Evolutionary conservation across 2,329 filamentous ascomycete genomes (phyloP).

Genomic region (Hawksworthiomyces lignivorus): DNA sequence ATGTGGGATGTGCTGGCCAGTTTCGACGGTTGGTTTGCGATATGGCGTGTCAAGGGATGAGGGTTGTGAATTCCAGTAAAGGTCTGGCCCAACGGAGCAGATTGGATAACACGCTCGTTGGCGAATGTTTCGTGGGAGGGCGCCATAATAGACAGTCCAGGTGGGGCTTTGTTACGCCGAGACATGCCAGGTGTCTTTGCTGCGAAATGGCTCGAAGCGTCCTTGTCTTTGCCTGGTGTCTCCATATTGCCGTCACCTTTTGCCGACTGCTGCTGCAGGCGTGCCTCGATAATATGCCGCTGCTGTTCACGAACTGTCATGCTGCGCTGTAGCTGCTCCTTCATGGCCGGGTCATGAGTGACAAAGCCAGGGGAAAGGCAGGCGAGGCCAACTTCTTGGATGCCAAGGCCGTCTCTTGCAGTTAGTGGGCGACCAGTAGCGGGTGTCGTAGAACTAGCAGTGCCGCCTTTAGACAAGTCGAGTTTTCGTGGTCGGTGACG

Average conservation of each 20-base stretch:
- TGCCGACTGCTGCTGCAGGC: conserved; percentile 81
- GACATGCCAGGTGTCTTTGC: conserved; percentile 68
- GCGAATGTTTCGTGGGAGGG: conserved; percentile 89
- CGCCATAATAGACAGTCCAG: conserved; percentile 88
- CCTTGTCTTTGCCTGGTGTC: conserved; percentile 46
- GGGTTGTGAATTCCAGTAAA: conserved; percentile 86
- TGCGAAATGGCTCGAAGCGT: conserved; percentile 39
- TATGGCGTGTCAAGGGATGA: conserved; percentile 67
- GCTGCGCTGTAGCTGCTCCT: conserved; percentile 89
- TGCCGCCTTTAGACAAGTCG: conserved; percentile 62
- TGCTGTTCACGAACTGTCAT: conserved; percentile 91
- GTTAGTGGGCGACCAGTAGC: conserved; percentile 67
- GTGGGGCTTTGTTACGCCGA: conserved; percentile 70
- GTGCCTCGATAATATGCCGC: conserved; percentile 85
- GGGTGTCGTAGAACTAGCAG: conserved; percentile 43
- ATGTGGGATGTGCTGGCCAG: conserved; percentile 82
- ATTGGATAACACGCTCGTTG: conserved; percentile 92
- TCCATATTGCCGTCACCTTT: conserved; percentile 59
- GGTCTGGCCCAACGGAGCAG: conserved; percentile 86
- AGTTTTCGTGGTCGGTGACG: conserved; percentile 70
- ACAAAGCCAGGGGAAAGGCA: conserved; percentile 94
- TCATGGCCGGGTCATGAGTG: conserved; percentile 93
- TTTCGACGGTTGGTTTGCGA: conserved; percentile 74
- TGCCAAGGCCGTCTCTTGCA: conserved; percentile 67
- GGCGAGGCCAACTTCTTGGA: conserved; percentile 88